Percentiles rank a stretch among this genome's conserved stretches.
These are phyloP conservation scores for Suhomyces xylopsoci DNA, from an alignment of 805 yeast genomes.

Conservation along the genomic window DNA sequence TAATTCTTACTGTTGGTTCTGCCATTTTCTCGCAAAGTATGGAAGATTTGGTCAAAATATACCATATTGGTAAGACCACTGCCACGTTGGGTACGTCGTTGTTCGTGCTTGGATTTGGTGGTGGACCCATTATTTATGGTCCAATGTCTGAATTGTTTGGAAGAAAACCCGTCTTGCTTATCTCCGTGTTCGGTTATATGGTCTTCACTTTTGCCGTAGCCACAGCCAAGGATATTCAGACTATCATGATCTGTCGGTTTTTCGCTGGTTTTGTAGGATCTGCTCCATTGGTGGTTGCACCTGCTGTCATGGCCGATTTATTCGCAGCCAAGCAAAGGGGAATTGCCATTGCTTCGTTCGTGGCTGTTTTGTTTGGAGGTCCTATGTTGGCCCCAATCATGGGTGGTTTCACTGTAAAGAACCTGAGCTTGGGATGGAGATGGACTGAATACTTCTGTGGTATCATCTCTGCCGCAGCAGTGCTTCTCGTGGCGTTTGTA, in stretches of 20 bases:
- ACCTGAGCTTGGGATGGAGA: constrained; percentile 49
- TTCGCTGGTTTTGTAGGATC: constrained; percentile 82
- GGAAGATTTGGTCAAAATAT: constrained; percentile 45
- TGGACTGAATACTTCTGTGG: constrained; percentile 55
- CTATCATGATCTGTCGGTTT: constrained; percentile 73
- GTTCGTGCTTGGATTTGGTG: constrained; percentile 89
- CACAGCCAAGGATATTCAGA: constrained; percentile 73
- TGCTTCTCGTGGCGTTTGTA: constrained; percentile 28
- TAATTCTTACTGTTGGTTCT: constrained; percentile 17
- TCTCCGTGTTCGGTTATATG: constrained; percentile 32
- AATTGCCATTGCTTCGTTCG: constrained; percentile 66
- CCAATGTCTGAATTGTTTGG: constrained; percentile 21
- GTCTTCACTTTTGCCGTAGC: constrained; percentile 63
- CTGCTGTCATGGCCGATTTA: constrained; percentile 84
- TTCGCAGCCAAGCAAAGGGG: constrained; percentile 68
- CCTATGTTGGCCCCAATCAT: constrained; percentile 81
- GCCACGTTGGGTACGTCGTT: constrained; percentile 74
- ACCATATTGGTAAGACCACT: constrained; percentile 62
- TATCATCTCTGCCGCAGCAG: constrained; percentile 30
- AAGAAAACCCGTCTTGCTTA: constrained; percentile 41
- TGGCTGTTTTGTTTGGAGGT: constrained; percentile 71
- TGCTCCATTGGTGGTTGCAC: constrained; percentile 80
- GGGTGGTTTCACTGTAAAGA: constrained; percentile 39
- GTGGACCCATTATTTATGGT: constrained; percentile 68
- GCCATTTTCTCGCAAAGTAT: constrained; percentile 65